Evolutionary conservation across 2,329 filamentous ascomycete genomes (phyloP).

Genomic region (Hymenoscyphus infarciens): DNA sequence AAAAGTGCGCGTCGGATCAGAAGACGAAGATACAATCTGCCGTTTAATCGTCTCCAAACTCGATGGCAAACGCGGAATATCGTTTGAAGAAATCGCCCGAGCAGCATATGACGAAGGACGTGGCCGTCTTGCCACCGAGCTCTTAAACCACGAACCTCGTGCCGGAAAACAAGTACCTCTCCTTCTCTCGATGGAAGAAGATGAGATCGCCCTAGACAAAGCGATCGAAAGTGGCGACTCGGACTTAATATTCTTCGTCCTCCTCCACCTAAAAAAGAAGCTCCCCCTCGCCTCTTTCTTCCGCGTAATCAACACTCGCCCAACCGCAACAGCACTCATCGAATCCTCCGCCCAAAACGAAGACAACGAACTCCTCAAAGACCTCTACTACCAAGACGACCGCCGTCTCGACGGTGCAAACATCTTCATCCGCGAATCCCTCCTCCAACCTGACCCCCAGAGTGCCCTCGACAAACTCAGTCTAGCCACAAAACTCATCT

Average conservation of each 20-base stretch:
- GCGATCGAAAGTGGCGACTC: slow-evolving; percentile 94
- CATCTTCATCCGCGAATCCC: slow-evolving; percentile 79
- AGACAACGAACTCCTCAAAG: slow-evolving; percentile 80
- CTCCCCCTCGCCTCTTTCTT: slow-evolving; percentile 89
- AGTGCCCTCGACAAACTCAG: slow-evolving; percentile 81
- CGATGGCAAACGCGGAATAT: slow-evolving; percentile 84
- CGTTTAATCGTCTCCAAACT: slow-evolving; percentile 82
- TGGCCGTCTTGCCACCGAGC: slow-evolving; percentile 79
- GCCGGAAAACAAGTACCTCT: slow-evolving; percentile 95
- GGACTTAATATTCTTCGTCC: slow-evolving; percentile 85
- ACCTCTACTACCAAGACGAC: slow-evolving; percentile 97
- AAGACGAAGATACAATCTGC: slow-evolving; percentile 86
- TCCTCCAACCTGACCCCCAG: slow-evolving; percentile 66
- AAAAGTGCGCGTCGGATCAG: slow-evolving; percentile 81
- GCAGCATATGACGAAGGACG: slow-evolving; percentile 94
- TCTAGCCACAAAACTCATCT: slow-evolving; percentile 77
- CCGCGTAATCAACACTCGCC: slow-evolving; percentile 79
- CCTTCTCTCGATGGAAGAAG: slow-evolving; percentile 90
- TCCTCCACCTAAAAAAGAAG: slow-evolving; percentile 85
- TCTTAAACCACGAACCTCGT: slow-evolving; percentile 89
- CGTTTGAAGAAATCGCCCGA: slow-evolving; percentile 89
- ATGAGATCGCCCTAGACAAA: slow-evolving; percentile 91
- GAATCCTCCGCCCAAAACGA: slow-evolving; percentile 77
- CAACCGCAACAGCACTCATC: slow-evolving; percentile 82
- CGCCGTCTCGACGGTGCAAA: slow-evolving; percentile 82